These are phyloP conservation scores for Candida quercuum DNA, from an alignment of 805 yeast species.

Conservation along the genomic window DNA sequence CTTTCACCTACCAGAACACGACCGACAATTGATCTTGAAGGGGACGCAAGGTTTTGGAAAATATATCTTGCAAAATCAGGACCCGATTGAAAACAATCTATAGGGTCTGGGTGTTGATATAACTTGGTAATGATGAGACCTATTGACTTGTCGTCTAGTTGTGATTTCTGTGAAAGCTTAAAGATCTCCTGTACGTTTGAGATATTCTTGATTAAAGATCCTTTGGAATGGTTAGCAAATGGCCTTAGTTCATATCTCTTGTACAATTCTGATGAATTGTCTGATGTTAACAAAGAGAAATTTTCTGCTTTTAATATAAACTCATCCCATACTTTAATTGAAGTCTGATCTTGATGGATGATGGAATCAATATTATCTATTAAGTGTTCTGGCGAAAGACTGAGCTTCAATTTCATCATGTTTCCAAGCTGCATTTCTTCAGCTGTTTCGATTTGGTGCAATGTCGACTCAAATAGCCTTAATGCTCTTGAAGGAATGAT, in stretches of 20 bases:
- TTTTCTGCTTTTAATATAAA: slow-evolving; percentile 1
- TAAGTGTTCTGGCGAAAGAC: slow-evolving; percentile 1
- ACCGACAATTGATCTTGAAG: slow-evolving; percentile 16
- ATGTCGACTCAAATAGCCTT: slow-evolving; percentile 5
- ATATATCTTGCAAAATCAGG: slow-evolving; percentile 19
- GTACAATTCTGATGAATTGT: slow-evolving; percentile 1
- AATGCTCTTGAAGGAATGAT: slow-evolving; percentile 5
- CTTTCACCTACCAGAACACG: slow-evolving; percentile 26
- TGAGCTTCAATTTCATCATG: neutral
- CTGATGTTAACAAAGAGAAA: neutral
- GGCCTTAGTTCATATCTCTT: neutral
- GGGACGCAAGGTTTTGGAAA: slow-evolving; percentile 12
- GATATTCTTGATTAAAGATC: slow-evolving; percentile 1
- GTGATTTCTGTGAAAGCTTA: neutral
- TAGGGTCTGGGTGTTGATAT: slow-evolving; percentile 5
- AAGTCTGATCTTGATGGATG: neutral
- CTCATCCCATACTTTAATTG: slow-evolving; percentile 4
- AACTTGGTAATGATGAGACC: slow-evolving; percentile 8
- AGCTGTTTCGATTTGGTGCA: slow-evolving; percentile 2
- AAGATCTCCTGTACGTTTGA: slow-evolving; percentile 1
- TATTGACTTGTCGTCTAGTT: slow-evolving; percentile 15
- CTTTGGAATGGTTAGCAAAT: slow-evolving; percentile 4
- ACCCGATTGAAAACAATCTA: slow-evolving; percentile 6
- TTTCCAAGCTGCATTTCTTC: neutral
- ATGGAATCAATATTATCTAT: slow-evolving; percentile 3